Base-by-base conservation (phyloP, 2,329 filamentous ascomycete genomes). In the Colletotrichum kahawae region DNA sequence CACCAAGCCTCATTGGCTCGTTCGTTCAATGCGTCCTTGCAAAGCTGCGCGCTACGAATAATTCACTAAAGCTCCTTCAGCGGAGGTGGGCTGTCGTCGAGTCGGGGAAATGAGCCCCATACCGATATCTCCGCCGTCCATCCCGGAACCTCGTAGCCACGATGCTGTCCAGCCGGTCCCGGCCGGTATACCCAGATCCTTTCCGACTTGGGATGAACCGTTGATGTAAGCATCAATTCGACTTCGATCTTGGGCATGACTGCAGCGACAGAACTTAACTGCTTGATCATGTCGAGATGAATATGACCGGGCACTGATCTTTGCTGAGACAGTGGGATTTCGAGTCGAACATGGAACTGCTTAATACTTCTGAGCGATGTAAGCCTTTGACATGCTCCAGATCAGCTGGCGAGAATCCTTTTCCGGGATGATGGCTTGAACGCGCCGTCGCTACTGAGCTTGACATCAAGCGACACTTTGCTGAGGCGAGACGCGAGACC, bases 371-470 rank as follows among this genome's bases (percentile, higher is more conserved):
- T 34, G 12, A 63, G 51, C 4, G 5, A 27, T 16, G 67, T 34
- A 8, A 74, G 59, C 18, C 21, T 74, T 51, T 74, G 48, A 36
- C 67, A 74, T 6, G 34, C 51, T 13, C 21, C 36, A 31, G 29
- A 6, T 60, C 60, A 74, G 16, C 59, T 69, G 24, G 21, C 16
- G 7, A 70, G 48, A 12, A 74, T 70, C 10, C 60, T 70, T n/a
- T 74, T 70, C 29, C 67, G 70, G 21, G 71, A 57, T 13, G 67
- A 74, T 21, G 71, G 71, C 33, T 29, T 70, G 67, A 70, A 74
- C 8, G 60, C 59, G 36, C 60, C 34, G 3, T 48, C 54, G 27
- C 51, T 70, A 21, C 59, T 74, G 29, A 74, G 70, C 34, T 59
- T 74, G 29, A 60, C 29, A 16, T 74, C 67, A 13, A 70, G 59